Evolutionary conservation across 805 yeast species (phyloP), one percentile per base, ranked within the genome.

Genomic region (Starmerella apicola): DNA sequence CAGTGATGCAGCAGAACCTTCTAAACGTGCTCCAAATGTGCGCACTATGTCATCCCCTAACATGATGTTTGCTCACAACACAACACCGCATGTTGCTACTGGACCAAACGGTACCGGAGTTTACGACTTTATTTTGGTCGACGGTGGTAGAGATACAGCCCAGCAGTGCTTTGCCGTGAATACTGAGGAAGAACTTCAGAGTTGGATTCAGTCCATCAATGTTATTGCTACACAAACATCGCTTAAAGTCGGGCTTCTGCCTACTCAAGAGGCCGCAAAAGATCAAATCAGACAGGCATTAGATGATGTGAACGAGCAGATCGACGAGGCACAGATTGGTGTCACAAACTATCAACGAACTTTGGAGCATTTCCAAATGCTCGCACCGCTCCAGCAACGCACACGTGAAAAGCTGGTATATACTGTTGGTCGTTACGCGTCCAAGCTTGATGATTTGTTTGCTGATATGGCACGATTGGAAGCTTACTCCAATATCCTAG

Each of bases 161-260:
- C 57, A 54, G 31, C 62, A 59, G 43, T 55, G 59, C 58, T 49
- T 58, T 61, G 40, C 70, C 60, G 72, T 75, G 12, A 57, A 53
- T 5, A 59, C 60, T 18, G 53, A 55, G n/a, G 57, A 57, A 18
- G 81, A 75, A 30, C 59, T 70, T 57, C 52, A 58, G n/a, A 68
- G 70, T 18, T 79, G 86, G 86, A 66, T 77, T 29, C 63, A 61
- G 25, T 56, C 70, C 6, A 71, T 76, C 50, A 75, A 76, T 47
- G 68, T 63, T 46, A 60, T 71, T 6, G 65, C 76, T 1, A 64
- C 77, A 0, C 54, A 72, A 39, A 66, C 65, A 27, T 35, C 48
- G 7, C 33, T 44, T 18, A 32, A 39, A 4, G 26, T 44, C 12
- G 21, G 32, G 13, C 36, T 39, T 5, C 19, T 21, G 19, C 39